Evolutionary conservation across 1,284 basidiomycete genomes (phyloP), one percentile per base, ranked within the genome.

Genomic region (Mycosarcoma mackinlayi): DNA sequence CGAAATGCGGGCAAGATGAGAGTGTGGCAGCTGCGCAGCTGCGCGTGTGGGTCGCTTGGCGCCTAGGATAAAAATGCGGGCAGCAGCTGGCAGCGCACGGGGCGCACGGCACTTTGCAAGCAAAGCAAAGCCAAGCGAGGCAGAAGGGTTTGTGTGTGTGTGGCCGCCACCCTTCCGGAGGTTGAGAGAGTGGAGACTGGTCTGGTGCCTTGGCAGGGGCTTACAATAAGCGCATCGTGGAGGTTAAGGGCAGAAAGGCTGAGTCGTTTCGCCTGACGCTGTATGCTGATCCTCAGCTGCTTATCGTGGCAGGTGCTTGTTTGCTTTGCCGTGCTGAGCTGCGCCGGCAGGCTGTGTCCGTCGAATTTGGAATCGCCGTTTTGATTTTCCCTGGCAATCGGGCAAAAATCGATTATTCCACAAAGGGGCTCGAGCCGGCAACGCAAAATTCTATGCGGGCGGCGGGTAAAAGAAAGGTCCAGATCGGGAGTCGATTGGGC

Each of bases 231-330:
- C 37, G 37, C 18, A 7, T 48, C 42, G 56, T 50, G 41, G 37
- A 37, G 30, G 41, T 27, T 40, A 46, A 47, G 45, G 23, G 25
- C 30, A 41, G 46, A 14, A 35, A 24, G 35, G 45, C 58, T 59
- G 48, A 51, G 55, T 58, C 47, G 48, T 27, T 58, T 38, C 23
- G 42, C 37, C 37, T 24, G 52, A 25, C n/a, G n/a, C n/a, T n/a
- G n/a, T n/a, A n/a, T n/a, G n/a, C 34, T 35, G 11, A n/a, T 16
- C n/a, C 34, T 23, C 23, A 31, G n/a, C n/a, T 50, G 47, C 56
- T 58, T 45, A 51, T 58, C 56, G 47, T 31, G 30, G 7, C 33
- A 9, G 25, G 25, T 7, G 34, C 28, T 42, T 37, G 27, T 34
- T 34, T 54, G 34, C 28, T 18, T 39, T 41, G 16, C 44, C 21